A percentile compares a stretch with the other conserved stretches of the same genome.
Evolutionary conservation across 2,329 filamentous ascomycete species (phyloP).

Genomic region (Epichloe aotearoae): DNA sequence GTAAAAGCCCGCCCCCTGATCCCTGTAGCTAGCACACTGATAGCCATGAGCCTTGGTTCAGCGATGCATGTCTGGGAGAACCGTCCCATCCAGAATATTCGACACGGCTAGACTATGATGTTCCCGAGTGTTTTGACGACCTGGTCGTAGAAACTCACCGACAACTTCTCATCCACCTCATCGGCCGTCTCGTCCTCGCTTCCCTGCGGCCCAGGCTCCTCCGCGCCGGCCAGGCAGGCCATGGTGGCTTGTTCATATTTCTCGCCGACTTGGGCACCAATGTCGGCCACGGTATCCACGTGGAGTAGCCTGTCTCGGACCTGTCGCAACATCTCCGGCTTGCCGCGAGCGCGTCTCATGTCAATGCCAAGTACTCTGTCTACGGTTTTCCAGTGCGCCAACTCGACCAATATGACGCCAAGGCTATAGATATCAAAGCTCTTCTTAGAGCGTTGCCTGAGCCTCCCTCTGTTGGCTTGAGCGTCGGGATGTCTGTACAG

Average conservation of each 20-base stretch:
- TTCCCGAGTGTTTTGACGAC: constrained; percentile 30
- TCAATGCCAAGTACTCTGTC: constrained; percentile 29
- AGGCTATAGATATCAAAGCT: constrained; percentile 39
- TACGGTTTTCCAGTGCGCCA: constrained; percentile 38
- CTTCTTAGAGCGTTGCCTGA: constrained; percentile 29
- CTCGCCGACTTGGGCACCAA: constrained; percentile 27
- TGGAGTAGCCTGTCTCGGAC: constrained; percentile 22
- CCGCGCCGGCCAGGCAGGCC: constrained; percentile 24
- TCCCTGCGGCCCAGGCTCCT: constrained; percentile 22
- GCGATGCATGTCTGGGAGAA: neutral
- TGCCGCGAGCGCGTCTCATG: constrained; percentile 19
- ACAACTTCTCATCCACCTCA: constrained; percentile 25
- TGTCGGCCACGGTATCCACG: constrained; percentile 16
- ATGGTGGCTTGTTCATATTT: constrained; percentile 25
- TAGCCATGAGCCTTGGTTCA: constrained; percentile 11
- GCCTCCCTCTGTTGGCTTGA: constrained; percentile 21
- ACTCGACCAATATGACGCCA: constrained; percentile 37
- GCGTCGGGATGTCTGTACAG: constrained; percentile 36
- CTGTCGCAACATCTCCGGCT: constrained; percentile 23
- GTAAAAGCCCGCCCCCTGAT: constrained; percentile 5
- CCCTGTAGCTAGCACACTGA: constrained; percentile 12
- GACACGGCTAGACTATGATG: constrained; percentile 17
- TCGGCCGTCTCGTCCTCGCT: constrained; percentile 28
- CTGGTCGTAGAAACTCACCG: constrained; percentile 28
- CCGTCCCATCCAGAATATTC: neutral